Evolutionary conservation across 768 basidiomycete genomes (phyloP).

Genomic region (Coprinopsis strossmayeri): DNA sequence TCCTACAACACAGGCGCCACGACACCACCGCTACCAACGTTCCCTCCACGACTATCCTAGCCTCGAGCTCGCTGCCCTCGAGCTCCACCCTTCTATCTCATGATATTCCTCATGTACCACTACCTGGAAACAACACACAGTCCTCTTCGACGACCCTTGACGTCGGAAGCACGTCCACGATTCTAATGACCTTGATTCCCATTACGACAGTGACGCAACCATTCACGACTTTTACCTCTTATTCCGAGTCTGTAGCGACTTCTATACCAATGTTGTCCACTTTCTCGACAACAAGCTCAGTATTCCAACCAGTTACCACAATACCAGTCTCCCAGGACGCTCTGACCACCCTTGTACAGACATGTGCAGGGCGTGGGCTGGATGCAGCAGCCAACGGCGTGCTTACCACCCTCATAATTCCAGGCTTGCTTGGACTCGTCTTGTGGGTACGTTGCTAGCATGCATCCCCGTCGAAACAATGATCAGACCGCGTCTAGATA

Average conservation of each 20-base stretch:
- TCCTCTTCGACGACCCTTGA: too few species aligned
- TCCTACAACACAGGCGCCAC: too few species aligned
- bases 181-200: slow-evolving; percentile 28
- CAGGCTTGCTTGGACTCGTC: slow-evolving; percentile 53
- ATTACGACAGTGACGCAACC: slow-evolving; percentile 33
- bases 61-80: too few species aligned
- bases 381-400: slow-evolving; percentile 60
- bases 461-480: not conserved
- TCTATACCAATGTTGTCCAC: slow-evolving; percentile 15
- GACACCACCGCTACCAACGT: too few species aligned
- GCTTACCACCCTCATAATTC: slow-evolving; percentile 48
- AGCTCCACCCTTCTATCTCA: too few species aligned
- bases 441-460: slow-evolving; percentile 51
- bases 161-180: not conserved
- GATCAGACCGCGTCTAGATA: slow-evolving; percentile 32
- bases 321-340: slow-evolving; percentile 17
- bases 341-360: slow-evolving; percentile 19
- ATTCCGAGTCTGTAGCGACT: slow-evolving; percentile 24
- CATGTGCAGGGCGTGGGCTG: slow-evolving; percentile 58
- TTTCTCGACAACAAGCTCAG: slow-evolving; percentile 12
- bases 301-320: not conserved
- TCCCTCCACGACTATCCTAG: too few species aligned
- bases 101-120: too few species aligned
- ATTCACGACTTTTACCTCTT: slow-evolving; percentile 35
- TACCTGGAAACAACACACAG: too few species aligned